Percentiles rank a stretch among this genome's conserved stretches.
These are phyloP conservation scores for Phycomyces nitens DNA, from an alignment of 192 early-diverging fungal genomes.

Conservation along the genomic window DNA sequence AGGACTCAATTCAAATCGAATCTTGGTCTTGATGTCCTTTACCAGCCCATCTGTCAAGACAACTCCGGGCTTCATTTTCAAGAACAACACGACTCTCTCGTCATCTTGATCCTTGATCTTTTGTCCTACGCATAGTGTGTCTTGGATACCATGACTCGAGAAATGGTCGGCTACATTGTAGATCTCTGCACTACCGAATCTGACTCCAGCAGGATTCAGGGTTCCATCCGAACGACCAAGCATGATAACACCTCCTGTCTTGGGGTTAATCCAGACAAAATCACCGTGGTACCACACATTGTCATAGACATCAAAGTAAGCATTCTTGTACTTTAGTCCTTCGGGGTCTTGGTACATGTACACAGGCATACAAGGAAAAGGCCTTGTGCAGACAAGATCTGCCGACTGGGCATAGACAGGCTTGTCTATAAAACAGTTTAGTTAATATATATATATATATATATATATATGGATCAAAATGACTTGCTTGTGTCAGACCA, in stretches of 20 bases:
- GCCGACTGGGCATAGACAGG: conserved; percentile 72
- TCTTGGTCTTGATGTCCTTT: conserved; percentile 66
- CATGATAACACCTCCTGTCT: conserved; percentile 92
- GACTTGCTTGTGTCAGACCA: conserved; percentile 64
- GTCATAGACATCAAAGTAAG: conserved; percentile 86
- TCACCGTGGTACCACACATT: conserved; percentile 97
- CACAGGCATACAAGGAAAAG: conserved; percentile 98
- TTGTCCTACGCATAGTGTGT: conserved; percentile 90
- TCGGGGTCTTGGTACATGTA: conserved; percentile 86
- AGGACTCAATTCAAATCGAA: conserved; percentile 81
- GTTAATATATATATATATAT: neutral
- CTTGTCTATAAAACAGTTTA: conserved; percentile 30
- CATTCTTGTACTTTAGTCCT: conserved; percentile 70
- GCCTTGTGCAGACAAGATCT: conserved; percentile 87
- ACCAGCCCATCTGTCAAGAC: conserved; percentile 61
- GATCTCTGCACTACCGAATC: conserved; percentile 92
- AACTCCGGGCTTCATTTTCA: conserved; percentile 71
- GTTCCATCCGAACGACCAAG: conserved; percentile 91
- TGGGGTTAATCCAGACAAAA: conserved; percentile 80
- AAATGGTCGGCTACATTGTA: conserved; percentile 91
- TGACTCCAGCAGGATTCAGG: conserved; percentile 87
- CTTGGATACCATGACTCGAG: conserved; percentile 60
- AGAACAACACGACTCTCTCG: conserved; percentile 90
- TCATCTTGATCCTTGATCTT: conserved; percentile 66
- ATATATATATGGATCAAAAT: conserved; percentile 17